Evolutionary conservation across 2,329 filamentous ascomycete species (phyloP).

Genomic region (Coniochaeta sp.): DNA sequence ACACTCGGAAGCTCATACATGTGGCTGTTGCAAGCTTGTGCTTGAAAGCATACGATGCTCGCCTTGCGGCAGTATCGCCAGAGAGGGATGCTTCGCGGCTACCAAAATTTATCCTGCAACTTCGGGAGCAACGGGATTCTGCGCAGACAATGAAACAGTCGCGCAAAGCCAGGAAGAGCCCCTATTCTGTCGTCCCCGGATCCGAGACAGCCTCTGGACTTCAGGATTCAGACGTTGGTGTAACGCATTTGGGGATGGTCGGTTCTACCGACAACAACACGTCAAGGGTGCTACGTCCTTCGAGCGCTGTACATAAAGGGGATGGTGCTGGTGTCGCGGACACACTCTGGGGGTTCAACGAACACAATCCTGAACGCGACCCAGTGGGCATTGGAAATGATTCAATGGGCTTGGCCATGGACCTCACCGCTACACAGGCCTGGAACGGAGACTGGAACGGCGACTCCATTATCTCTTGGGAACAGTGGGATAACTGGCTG

Average conservation of each 20-base stretch:
- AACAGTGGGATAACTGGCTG: constrained; percentile 15
- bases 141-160: constrained; percentile 12
- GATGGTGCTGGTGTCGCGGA: too few relatives aligned
- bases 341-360: too few relatives aligned
- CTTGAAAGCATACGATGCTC: constrained; percentile 20
- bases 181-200: not conserved
- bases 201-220: too few relatives aligned
- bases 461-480: constrained; percentile 9
- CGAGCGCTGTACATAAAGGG: too few relatives aligned
- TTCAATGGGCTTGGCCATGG: not conserved
- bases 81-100: not conserved
- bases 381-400: not conserved
- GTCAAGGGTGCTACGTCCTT: too few relatives aligned
- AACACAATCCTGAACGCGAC: too few relatives aligned
- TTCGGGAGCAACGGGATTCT: constrained; percentile 14
- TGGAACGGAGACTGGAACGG: constrained; percentile 6
- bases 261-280: too few relatives aligned
- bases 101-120: constrained; percentile 12
- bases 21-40: constrained; percentile 24
- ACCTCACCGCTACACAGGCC: not conserved
- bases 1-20: constrained; percentile 19
- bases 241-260: too few relatives aligned
- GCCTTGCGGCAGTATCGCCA: constrained; percentile 11
- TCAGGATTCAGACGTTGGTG: too few relatives aligned
- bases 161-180: not conserved